Conservation (phyloP, 2,329 filamentous ascomycete species). For the Aspergillus puulaauensis region DNA sequence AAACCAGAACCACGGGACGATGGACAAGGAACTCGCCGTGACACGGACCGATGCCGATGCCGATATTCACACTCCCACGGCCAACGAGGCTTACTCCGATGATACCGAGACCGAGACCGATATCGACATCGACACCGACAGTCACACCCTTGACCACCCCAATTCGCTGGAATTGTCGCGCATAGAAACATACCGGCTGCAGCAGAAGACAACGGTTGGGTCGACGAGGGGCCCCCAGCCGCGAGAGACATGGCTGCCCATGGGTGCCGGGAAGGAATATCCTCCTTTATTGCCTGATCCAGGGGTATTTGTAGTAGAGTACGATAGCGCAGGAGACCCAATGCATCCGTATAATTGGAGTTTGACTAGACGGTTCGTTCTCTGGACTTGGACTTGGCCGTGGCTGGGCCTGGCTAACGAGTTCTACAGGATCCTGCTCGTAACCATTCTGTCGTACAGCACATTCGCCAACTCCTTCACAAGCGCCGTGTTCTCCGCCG, state of each 20-base stretch:
- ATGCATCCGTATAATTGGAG: constrained; percentile 55
- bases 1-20: neutral
- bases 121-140: constrained; percentile 12
- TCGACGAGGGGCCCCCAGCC: constrained; percentile 20
- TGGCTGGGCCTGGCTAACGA: neutral
- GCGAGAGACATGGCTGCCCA: constrained; percentile 24
- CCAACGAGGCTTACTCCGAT: constrained; percentile 6
- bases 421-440: constrained; percentile 19
- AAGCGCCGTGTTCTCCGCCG: constrained; percentile 67
- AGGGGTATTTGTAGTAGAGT: constrained; percentile 57
- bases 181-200: constrained; percentile 22
- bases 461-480: constrained; percentile 54
- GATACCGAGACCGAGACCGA: constrained; percentile 5
- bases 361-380: constrained; percentile 41
- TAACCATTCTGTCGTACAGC: constrained; percentile 39
- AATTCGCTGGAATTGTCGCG: constrained; percentile 21
- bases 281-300: constrained; percentile 50
- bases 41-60: neutral
- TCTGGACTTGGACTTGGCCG: neutral
- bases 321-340: constrained; percentile 53
- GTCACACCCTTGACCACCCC: constrained; percentile 13
- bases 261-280: constrained; percentile 47
- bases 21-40: neutral
- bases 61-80: neutral
- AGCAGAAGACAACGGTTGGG: constrained; percentile 22